A percentile compares a stretch with the other conserved stretches of the same genome.
Conservation (phyloP, 2,329 filamentous ascomycete genomes). For the Trichoderma sp. region DNA sequence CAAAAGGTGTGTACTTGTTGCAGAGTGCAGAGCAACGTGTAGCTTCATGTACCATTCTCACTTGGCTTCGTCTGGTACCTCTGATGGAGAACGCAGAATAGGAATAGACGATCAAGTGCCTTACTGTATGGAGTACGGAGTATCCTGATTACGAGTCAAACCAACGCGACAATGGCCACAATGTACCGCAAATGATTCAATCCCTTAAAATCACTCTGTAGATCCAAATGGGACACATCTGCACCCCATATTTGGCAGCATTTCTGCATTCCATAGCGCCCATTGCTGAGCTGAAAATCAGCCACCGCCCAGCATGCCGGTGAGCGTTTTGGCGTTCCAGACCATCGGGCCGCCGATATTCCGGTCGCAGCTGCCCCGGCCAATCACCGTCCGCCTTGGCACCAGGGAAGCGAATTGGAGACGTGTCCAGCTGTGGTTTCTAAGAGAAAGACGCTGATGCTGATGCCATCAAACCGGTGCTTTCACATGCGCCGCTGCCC, state of each 20-base stretch:
- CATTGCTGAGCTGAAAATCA: neutral
- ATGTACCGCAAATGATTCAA: neutral
- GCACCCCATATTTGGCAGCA: neutral
- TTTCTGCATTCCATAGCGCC: neutral
- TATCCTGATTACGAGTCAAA: neutral
- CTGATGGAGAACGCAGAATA: neutral
- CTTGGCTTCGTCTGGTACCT: neutral
- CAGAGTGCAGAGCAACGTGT: neutral
- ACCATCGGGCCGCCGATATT: slow-evolving; percentile 19
- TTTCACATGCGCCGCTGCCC: slow-evolving; percentile 17
- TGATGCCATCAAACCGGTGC: neutral
- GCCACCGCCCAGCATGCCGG: neutral
- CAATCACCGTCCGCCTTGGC: neutral
- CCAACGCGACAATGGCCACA: neutral
- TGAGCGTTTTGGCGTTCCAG: slow-evolving; percentile 9
- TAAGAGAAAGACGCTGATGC: neutral
- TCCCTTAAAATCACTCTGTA: neutral
- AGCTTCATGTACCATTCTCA: neutral
- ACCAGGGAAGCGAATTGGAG: slow-evolving; percentile 5
- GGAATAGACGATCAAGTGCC: neutral
- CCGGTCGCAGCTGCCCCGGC: neutral
- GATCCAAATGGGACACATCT: neutral
- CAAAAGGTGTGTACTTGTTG: neutral
- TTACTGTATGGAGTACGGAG: neutral
- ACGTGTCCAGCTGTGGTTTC: slow-evolving; percentile 21